A percentile compares a stretch with the other conserved stretches of the same genome.
Evolutionary conservation across 495 filamentous ascomycete species (phyloP).

Genomic region (Aspergillus conjunctus): DNA sequence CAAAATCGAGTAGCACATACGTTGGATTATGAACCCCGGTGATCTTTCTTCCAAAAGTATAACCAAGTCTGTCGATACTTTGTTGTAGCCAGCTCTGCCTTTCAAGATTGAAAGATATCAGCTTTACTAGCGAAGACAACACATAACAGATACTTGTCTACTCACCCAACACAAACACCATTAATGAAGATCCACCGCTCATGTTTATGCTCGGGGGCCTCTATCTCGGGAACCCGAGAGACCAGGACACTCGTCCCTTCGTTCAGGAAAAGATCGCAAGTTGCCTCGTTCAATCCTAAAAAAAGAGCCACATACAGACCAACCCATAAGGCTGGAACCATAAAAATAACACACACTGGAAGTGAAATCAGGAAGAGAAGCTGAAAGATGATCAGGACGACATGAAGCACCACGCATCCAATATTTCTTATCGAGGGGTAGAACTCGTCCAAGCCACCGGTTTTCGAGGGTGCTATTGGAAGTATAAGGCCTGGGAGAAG

Average conservation of each 20-base stretch:
- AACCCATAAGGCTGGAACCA: conserved; percentile 55
- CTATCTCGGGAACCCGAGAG: conserved; percentile 28
- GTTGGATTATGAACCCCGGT: conserved; percentile 84
- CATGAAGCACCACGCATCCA: conserved; percentile 52
- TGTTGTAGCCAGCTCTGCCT: conserved; percentile 56
- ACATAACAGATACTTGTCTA: not conserved
- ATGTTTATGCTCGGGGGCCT: conserved; percentile 26
- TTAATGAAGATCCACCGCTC: conserved; percentile 47
- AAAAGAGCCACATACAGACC: conserved; percentile 35
- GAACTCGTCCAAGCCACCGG: conserved; percentile 56
- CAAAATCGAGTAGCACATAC: conserved; percentile 31
- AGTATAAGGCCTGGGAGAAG: conserved; percentile 55
- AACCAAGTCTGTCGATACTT: conserved; percentile 70
- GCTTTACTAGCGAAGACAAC: not conserved
- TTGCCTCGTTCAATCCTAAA: conserved; percentile 46
- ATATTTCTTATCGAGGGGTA: conserved; percentile 52
- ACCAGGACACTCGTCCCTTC: conserved; percentile 26
- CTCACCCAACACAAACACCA: conserved; percentile 40
- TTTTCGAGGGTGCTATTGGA: conserved; percentile 53
- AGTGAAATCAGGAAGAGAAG: conserved; percentile 43
- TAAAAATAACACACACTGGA: conserved; percentile 49
- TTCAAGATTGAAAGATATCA: not conserved
- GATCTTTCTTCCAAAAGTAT: conserved; percentile 74
- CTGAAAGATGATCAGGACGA: conserved; percentile 47
- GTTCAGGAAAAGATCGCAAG: conserved; percentile 55